Percentiles rank a stretch among this genome's conserved stretches.
Conservation (phyloP, 202 grass and related monocot species). For the Brachypodium distachyon region DNA sequence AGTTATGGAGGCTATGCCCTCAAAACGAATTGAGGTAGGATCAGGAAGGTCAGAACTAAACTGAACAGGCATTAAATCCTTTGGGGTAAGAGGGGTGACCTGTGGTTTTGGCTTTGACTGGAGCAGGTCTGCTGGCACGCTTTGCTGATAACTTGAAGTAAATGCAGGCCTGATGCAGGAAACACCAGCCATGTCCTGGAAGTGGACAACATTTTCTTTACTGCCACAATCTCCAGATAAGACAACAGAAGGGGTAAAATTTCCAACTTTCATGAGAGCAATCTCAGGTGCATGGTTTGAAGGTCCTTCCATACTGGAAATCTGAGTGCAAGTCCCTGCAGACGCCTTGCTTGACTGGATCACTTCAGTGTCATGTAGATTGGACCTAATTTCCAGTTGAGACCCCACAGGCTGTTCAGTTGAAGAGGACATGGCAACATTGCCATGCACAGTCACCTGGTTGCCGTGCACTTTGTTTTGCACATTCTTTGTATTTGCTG, state of each 20-base stretch:
- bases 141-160: constrained; percentile 18
- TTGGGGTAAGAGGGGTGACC: constrained; percentile 37
- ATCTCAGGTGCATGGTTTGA: constrained; percentile 12
- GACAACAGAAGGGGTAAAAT: background rate
- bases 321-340: background rate
- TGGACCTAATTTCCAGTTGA: constrained; percentile 2
- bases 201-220: constrained; percentile 13
- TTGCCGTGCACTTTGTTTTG: constrained; percentile 9
- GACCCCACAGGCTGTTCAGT: background rate
- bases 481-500: constrained; percentile 20
- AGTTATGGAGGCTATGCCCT: constrained; percentile 49
- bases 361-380: constrained; percentile 3
- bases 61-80: constrained; percentile 64
- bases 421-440: background rate
- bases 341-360: background rate
- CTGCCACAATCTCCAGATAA: constrained; percentile 5
- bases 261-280: constrained; percentile 10
- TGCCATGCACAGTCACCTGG: constrained; percentile 12
- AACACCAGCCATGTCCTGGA: constrained; percentile 11
- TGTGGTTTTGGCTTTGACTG: constrained; percentile 25
- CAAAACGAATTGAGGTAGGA: constrained; percentile 53
- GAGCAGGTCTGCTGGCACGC: constrained; percentile 7
- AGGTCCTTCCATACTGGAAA: constrained; percentile 18
- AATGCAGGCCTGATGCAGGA: constrained; percentile 20
- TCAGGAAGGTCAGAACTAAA: constrained; percentile 47